phyloP scores from a whole-genome alignment of 345 rosid species.

The Combretum micranthum region DNA sequence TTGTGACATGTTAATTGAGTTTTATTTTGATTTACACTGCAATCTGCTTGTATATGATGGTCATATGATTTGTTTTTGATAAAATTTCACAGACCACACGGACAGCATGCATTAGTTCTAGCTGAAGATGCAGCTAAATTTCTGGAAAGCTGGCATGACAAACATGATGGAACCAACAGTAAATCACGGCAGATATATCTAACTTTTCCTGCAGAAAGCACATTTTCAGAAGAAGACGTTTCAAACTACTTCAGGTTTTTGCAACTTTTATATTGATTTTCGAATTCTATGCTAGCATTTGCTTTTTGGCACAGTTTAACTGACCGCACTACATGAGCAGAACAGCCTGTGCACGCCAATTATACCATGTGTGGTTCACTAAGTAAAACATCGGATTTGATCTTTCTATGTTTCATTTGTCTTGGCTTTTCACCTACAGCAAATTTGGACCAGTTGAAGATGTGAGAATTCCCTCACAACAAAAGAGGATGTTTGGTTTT shows the following conservation, averaged over 20 bases:
- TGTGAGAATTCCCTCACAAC: conserved; percentile 68
- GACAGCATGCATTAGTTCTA: conserved; percentile 59
- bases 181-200: conserved; percentile 61
- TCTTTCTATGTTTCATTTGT: not conserved
- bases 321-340: too few relatives aligned
- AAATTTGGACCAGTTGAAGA: conserved; percentile 57
- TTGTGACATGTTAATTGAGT: not conserved
- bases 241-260: conserved; percentile 49
- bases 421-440: conserved; percentile 20
- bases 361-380: too few relatives aligned
- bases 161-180: conserved; percentile 33
- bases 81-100: conserved; percentile 60
- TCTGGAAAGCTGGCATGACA: conserved; percentile 34
- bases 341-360: too few relatives aligned
- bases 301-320: too few relatives aligned
- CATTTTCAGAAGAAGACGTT: conserved; percentile 60
- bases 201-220: conserved; percentile 62
- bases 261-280: not conserved
- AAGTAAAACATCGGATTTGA: too few relatives aligned
- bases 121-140: conserved; percentile 48
- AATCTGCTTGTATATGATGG: not conserved
- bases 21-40: not conserved
- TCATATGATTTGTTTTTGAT: not conserved
- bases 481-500: conserved; percentile 66
- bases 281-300: too few relatives aligned